Percentiles rank a stretch among this genome's conserved stretches.
Evolutionary conservation across 305 asterid genomes (phyloP).

Genomic region (Stenogyne calaminthoides): DNA sequence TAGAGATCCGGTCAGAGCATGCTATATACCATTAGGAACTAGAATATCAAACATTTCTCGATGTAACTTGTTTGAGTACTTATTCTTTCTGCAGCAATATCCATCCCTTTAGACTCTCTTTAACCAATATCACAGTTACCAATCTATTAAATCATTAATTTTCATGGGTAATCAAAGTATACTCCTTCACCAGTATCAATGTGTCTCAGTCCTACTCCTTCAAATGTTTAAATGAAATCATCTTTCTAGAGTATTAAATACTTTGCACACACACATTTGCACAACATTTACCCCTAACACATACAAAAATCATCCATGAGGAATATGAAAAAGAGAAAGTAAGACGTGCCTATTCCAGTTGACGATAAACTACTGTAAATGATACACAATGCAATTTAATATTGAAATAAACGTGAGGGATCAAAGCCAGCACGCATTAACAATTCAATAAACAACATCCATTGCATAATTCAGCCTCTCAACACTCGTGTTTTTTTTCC

Average conservation of each 20-base stretch:
- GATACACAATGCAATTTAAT: background rate
- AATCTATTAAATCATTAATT: background rate
- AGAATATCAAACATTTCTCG: background rate
- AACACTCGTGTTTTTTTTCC: conserved; percentile 8
- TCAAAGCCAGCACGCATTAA: conserved; percentile 17
- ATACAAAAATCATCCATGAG: background rate
- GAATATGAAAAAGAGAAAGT: background rate
- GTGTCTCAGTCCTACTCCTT: too few relatives aligned
- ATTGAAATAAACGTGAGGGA: conserved; percentile 11
- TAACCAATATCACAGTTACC: background rate
- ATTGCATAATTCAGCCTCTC: conserved; percentile 24
- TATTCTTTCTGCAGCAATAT: background rate
- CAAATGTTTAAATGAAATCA: too few relatives aligned
- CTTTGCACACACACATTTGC: too few relatives aligned
- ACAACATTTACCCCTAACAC: too few relatives aligned
- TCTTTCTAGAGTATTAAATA: too few relatives aligned
- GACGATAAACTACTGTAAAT: background rate
- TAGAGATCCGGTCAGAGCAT: background rate
- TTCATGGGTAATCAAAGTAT: background rate
- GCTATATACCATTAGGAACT: conserved; percentile 3
- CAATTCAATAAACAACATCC: conserved; percentile 13
- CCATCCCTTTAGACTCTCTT: background rate
- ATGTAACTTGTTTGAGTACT: background rate
- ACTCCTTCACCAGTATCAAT: too few relatives aligned
- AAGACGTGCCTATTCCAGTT: conserved; percentile 4